Percentiles rank a stretch among this genome's conserved stretches.
phyloP scores from a whole-genome alignment of 2,329 filamentous ascomycete genomes.

The Pseudogymnoascus sp. region DNA sequence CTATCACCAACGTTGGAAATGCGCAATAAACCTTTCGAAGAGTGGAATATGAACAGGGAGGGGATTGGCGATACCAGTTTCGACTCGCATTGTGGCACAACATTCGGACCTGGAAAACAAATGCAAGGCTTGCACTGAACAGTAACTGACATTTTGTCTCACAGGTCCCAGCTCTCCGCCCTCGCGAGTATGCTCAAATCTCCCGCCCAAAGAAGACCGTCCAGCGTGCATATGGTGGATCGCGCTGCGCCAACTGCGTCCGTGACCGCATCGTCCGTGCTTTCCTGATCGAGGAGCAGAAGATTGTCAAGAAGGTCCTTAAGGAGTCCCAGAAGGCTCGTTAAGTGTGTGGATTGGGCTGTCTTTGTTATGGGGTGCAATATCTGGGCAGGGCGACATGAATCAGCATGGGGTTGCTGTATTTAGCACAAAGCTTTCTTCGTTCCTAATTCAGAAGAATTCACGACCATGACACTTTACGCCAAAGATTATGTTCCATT shows the following conservation, averaged over 20 bases:
- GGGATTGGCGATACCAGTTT: neutral
- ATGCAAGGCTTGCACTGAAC: neutral
- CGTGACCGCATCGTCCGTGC: conserved; percentile 96
- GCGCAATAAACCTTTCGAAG: neutral
- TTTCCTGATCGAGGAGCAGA: conserved; percentile 99
- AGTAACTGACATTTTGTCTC: conserved; percentile 26
- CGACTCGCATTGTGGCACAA: neutral
- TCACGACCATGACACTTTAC: conserved; percentile 9
- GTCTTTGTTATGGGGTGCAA: conserved; percentile 29
- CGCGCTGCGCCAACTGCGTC: conserved; percentile 97
- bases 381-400: conserved; percentile 28
- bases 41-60: neutral
- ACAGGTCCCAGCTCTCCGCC: conserved; percentile 91
- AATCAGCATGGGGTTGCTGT: conserved; percentile 29
- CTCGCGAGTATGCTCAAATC: conserved; percentile 94
- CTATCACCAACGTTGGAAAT: neutral
- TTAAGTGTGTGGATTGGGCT: conserved; percentile 24
- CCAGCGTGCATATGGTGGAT: conserved; percentile 96
- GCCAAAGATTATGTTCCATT: neutral
- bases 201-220: conserved; percentile 99
- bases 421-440: conserved; percentile 27
- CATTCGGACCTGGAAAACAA: neutral
- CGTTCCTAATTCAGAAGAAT: conserved; percentile 23
- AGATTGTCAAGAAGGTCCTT: conserved; percentile 99
- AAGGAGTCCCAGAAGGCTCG: conserved; percentile 73